Evolutionary conservation across 2,329 filamentous ascomycete species (phyloP).

Genomic region (Mariannaea elegans): DNA sequence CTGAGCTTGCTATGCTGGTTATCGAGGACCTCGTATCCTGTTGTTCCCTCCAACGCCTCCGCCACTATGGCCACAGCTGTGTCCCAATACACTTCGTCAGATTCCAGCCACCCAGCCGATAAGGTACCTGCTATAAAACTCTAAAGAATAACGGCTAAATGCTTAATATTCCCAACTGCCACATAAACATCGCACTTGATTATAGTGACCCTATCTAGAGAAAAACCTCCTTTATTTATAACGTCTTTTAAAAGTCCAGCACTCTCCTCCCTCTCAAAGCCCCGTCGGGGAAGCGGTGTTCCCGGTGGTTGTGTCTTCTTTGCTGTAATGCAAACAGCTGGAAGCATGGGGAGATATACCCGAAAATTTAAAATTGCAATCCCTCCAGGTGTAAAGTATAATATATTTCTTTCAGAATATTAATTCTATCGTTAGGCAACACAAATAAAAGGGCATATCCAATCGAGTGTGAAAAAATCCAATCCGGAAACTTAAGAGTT

Average conservation of each 20-base stretch:
- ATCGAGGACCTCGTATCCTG: neutral
- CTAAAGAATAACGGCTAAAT: conserved; percentile 14
- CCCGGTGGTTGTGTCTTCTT: conserved; percentile 6
- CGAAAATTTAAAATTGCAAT: too few species aligned
- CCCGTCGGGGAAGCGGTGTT: neutral
- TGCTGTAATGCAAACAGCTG: neutral
- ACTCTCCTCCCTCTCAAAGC: conserved; percentile 14
- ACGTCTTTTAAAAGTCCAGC: fast-evolving
- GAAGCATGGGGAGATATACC: too few species aligned
- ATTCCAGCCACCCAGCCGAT: conserved; percentile 9
- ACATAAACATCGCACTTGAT: neutral
- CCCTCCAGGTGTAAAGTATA: neutral
- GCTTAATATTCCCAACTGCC: neutral
- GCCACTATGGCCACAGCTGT: neutral
- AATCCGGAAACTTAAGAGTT: fast-evolving
- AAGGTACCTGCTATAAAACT: conserved; percentile 21
- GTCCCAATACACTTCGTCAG: conserved; percentile 20
- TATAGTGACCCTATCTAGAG: fast-evolving
- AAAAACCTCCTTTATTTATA: neutral
- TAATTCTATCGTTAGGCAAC: conserved; percentile 1
- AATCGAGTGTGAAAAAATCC: conserved; percentile 2
- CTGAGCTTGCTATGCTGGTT: neutral
- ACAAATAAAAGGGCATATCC: neutral
- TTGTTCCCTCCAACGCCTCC: neutral
- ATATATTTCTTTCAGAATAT: neutral